Conservation (phyloP, 768 basidiomycete genomes). For the Scleroderma citrinum region DNA sequence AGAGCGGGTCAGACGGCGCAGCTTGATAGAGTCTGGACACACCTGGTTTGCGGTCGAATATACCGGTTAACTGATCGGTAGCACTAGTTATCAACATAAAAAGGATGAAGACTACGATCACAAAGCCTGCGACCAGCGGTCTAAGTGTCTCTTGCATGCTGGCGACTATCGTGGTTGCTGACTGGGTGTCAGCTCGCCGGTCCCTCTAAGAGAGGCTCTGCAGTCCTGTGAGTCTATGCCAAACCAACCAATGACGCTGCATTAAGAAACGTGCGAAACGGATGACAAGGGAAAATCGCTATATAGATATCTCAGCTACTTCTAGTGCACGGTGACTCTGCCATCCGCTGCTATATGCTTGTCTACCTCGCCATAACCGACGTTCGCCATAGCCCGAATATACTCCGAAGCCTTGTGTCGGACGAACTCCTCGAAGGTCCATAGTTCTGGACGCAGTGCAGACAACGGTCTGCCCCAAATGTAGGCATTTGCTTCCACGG, state of each 20-base stretch:
- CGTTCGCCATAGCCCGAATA: slow-evolving; percentile 28
- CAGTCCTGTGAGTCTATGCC: background rate
- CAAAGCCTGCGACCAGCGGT: slow-evolving; percentile 25
- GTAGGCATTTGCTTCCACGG: slow-evolving; percentile 63
- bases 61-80: slow-evolving; percentile 4
- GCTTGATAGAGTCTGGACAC: slow-evolving; percentile 1
- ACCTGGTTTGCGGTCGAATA: slow-evolving; percentile 14
- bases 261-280: background rate
- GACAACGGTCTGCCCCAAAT: slow-evolving; percentile 47
- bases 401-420: slow-evolving; percentile 72
- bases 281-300: background rate
- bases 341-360: slow-evolving; percentile 37
- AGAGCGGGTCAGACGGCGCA: background rate
- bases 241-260: background rate
- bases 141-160: background rate
- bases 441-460: slow-evolving; percentile 52
- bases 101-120: slow-evolving; percentile 37
- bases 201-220: too few species aligned
- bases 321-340: slow-evolving; percentile 19
- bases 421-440: slow-evolving; percentile 83
- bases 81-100: slow-evolving; percentile 37
- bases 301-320: background rate
- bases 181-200: too few species aligned
- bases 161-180: background rate
- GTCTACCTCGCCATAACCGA: slow-evolving; percentile 51